Conservation (phyloP, 371 early-diverging fungal species). For the Haplosporangium sp. region DNA sequence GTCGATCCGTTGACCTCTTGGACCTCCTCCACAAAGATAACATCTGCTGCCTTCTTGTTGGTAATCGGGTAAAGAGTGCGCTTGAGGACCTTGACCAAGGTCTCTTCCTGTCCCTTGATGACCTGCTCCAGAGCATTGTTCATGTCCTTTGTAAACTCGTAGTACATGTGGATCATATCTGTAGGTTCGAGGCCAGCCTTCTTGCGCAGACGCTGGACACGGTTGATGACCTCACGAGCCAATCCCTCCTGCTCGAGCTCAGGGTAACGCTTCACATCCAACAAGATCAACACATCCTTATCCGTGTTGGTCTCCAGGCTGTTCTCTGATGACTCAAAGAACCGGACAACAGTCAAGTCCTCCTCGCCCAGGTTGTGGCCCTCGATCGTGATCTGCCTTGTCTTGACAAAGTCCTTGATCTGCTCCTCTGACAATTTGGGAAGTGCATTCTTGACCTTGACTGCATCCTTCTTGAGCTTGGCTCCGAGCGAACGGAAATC, state of each 20-base stretch:
- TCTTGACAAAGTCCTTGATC: conserved; percentile 84
- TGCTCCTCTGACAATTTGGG: conserved; percentile 79
- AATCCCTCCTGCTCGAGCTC: conserved; percentile 92
- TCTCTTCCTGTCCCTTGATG: conserved; percentile 77
- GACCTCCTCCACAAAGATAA: conserved; percentile 74
- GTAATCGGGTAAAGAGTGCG: conserved; percentile 60
- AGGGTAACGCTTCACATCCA: conserved; percentile 88
- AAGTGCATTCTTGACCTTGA: conserved; percentile 91
- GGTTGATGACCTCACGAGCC: conserved; percentile 98
- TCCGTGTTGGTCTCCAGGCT: conserved; percentile 83
- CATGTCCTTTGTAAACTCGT: conserved; percentile 77
- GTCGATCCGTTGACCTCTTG: conserved; percentile 75
- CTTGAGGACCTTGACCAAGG: conserved; percentile 82
- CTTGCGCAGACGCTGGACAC: conserved; percentile 98
- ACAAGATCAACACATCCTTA: conserved; percentile 88
- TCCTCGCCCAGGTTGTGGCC: conserved; percentile 86
- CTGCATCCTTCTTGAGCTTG: conserved; percentile 90
- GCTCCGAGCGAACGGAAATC: conserved; percentile 92
- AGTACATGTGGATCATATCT: conserved; percentile 89
- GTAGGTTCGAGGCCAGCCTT: conserved; percentile 89
- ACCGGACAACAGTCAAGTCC: conserved; percentile 87
- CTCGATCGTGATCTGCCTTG: conserved; percentile 76
- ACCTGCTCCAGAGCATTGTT: conserved; percentile 74
- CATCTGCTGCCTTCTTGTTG: conserved; percentile 54
- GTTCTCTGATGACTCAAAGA: conserved; percentile 75